These are phyloP conservation scores for Teunomyces panamensis DNA, from an alignment of 805 yeast species.

Conservation along the genomic window DNA sequence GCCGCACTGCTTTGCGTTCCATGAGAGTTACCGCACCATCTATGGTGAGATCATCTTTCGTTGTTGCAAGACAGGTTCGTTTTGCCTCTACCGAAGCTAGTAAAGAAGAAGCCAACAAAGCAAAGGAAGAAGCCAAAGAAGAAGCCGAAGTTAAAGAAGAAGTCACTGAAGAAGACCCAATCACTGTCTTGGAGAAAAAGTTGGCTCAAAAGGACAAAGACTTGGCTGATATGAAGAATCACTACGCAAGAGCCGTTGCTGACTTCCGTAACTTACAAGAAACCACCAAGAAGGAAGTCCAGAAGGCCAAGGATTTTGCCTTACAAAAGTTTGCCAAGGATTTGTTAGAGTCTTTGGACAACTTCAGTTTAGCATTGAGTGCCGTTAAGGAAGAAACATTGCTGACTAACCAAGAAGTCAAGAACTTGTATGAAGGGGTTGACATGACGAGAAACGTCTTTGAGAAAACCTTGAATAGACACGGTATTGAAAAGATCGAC, in stretches of 20 bases:
- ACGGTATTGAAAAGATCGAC: constrained; percentile 77
- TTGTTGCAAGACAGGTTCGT: constrained; percentile 15
- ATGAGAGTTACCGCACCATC: constrained; percentile 6
- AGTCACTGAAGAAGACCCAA: constrained; percentile 7
- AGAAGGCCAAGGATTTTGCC: constrained; percentile 87
- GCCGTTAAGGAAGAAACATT: constrained; percentile 66
- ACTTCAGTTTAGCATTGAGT: constrained; percentile 80
- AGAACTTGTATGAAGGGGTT: constrained; percentile 81
- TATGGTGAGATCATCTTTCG: constrained; percentile 12
- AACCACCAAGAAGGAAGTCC: constrained; percentile 80
- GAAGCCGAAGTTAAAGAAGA: constrained; percentile 7
- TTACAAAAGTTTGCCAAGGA: constrained; percentile 90
- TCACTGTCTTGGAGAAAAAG: constrained; percentile 46
- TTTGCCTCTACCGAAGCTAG: constrained; percentile 17
- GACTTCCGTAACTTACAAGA: constrained; percentile 93
- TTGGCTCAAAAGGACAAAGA: constrained; percentile 65
- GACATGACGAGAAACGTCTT: constrained; percentile 85
- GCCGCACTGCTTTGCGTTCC: constrained; percentile 10
- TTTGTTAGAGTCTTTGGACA: constrained; percentile 83
- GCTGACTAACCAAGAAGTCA: constrained; percentile 59
- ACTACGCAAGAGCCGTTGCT: constrained; percentile 78
- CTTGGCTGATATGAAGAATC: constrained; percentile 76
- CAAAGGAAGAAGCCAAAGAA: constrained; percentile 6
- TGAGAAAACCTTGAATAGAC: constrained; percentile 75
- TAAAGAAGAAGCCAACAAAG: constrained; percentile 6